Conservation (phyloP, 2,329 filamentous ascomycete species). For the Neoarthrinium moseri region DNA sequence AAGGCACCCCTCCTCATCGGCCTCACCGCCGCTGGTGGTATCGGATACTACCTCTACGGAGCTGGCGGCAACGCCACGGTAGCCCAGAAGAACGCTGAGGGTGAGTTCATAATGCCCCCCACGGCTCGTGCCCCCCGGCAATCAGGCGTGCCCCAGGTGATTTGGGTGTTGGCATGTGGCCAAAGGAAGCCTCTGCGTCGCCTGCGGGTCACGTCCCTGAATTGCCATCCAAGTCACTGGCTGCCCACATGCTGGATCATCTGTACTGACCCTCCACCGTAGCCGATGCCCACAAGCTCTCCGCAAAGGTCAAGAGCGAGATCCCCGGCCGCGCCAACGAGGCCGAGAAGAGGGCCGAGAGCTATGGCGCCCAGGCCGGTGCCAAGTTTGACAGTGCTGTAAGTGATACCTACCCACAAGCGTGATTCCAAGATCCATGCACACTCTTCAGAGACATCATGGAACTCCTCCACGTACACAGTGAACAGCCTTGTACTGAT, state of each 20-base stretch:
- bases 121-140: neutral
- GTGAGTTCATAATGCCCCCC: conserved; percentile 51
- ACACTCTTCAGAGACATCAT: neutral
- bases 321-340: conserved; percentile 62
- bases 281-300: conserved; percentile 77
- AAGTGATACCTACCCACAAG: conserved; percentile 32
- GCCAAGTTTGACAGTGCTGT: conserved; percentile 69
- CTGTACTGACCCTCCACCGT: too few species aligned
- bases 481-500: too few species aligned
- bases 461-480: conserved; percentile 24
- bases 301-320: conserved; percentile 64
- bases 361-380: conserved; percentile 59
- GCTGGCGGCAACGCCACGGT: conserved; percentile 78
- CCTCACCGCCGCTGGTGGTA: conserved; percentile 62
- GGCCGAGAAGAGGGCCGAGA: conserved; percentile 63
- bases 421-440: neutral
- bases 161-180: too few species aligned
- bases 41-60: conserved; percentile 88
- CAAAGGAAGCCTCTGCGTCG: too few species aligned
- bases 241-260: too few species aligned
- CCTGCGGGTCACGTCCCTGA: too few species aligned
- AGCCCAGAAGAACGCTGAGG: conserved; percentile 84
- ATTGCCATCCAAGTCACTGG: neutral
- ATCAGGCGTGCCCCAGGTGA: neutral
- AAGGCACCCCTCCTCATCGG: conserved; percentile 53